Conservation (phyloP, 1,139 yeast species). For the Candida neerlandica region DNA sequence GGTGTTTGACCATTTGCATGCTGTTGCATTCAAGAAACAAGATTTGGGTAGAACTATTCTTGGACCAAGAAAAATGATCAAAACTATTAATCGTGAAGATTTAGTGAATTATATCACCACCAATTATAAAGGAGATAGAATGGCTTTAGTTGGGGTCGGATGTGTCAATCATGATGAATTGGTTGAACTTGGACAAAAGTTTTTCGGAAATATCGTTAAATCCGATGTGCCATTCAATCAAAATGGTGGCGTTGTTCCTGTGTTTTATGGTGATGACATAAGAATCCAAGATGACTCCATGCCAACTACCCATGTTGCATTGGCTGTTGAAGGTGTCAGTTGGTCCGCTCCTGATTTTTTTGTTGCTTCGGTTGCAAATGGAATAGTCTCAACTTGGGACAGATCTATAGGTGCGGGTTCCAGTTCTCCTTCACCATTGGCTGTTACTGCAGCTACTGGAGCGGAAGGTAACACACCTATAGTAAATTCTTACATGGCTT, state of each 20-base stretch:
- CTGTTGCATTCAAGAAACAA: slow-evolving; percentile 86
- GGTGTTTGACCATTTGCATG: slow-evolving; percentile 94
- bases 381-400: slow-evolving; percentile 97
- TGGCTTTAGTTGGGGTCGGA: slow-evolving; percentile 97
- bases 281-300: slow-evolving; percentile 79
- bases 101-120: slow-evolving; percentile 76
- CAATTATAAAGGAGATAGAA: slow-evolving; percentile 93
- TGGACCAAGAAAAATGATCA: slow-evolving; percentile 90
- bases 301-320: slow-evolving; percentile 89
- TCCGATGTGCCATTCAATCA: slow-evolving; percentile 67
- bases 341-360: slow-evolving; percentile 97
- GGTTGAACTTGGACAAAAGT: slow-evolving; percentile 72
- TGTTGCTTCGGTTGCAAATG: slow-evolving; percentile 94
- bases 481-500: slow-evolving; percentile 94
- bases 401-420: slow-evolving; percentile 81
- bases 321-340: slow-evolving; percentile 97
- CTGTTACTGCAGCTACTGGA: slow-evolving; percentile 72
- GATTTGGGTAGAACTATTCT: slow-evolving; percentile 96
- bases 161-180: slow-evolving; percentile 86
- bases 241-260: slow-evolving; percentile 80
- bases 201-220: slow-evolving; percentile 74
- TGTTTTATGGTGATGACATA: slow-evolving; percentile 83
- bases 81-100: slow-evolving; percentile 75
- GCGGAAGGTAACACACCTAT: slow-evolving; percentile 54
- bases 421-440: slow-evolving; percentile 75